phyloP scores from a whole-genome alignment of 2,329 filamentous ascomycete genomes.

The Rutstroemia sp. region DNA sequence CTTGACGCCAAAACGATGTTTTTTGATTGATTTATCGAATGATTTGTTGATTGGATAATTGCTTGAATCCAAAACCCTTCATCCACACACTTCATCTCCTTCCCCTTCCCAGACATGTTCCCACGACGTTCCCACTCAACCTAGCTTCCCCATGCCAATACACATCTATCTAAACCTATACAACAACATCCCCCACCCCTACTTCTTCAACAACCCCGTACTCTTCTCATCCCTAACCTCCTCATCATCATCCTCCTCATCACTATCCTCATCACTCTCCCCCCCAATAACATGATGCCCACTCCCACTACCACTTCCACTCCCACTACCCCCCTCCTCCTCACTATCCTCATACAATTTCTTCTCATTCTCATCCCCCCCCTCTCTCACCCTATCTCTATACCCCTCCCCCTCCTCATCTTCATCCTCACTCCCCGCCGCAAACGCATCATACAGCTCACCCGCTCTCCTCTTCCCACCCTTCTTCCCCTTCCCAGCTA shows the following conservation, averaged over 20 bases:
- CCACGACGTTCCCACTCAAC: too few species aligned
- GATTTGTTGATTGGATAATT: neutral
- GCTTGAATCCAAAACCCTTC: too few species aligned
- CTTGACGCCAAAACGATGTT: too few species aligned
- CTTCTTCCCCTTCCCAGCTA: conserved; percentile 41
- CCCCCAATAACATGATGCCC: conserved; percentile 20
- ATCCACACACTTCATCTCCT: too few species aligned
- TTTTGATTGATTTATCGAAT: neutral
- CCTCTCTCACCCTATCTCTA: neutral
- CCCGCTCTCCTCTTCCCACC: conserved; percentile 57
- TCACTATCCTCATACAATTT: too few species aligned
- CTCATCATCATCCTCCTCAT: conserved; percentile 32
- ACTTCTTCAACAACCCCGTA: conserved; percentile 3
- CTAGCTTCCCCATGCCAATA: too few species aligned
- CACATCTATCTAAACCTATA: too few species aligned
- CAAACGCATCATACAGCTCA: conserved; percentile 96
- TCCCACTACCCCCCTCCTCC: too few species aligned
- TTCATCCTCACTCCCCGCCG: conserved; percentile 78
- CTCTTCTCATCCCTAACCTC: conserved; percentile 10
- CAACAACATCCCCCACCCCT: neutral
- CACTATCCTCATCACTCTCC: conserved; percentile 32
- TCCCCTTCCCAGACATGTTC: too few species aligned
- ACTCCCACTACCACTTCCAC: too few species aligned
- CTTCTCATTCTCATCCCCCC: too few species aligned
- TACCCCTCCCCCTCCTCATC: conserved; percentile 29